These are phyloP conservation scores for Fusarium devonianum DNA, from an alignment of 2,329 filamentous ascomycete species.

Conservation along the genomic window DNA sequence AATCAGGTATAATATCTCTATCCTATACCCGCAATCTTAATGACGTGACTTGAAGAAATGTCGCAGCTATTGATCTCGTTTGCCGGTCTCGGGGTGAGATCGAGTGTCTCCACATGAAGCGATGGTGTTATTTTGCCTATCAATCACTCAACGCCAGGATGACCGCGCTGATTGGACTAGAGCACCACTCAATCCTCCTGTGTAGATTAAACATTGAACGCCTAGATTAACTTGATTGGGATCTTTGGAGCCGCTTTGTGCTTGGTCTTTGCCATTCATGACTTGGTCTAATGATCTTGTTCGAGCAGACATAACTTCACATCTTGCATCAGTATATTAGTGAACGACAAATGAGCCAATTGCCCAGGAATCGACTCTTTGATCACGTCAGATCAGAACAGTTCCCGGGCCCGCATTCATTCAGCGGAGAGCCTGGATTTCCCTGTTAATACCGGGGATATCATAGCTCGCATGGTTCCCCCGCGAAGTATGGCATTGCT, in stretches of 20 bases:
- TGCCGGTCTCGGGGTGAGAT: constrained; percentile 34
- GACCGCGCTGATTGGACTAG: background rate
- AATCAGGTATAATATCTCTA: constrained; percentile 29
- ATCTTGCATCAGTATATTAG: too few relatives aligned
- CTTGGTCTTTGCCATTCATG: background rate
- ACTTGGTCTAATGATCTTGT: too few relatives aligned
- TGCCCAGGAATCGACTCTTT: too few relatives aligned
- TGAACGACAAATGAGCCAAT: too few relatives aligned
- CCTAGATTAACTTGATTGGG: constrained; percentile 5
- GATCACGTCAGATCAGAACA: too few relatives aligned
- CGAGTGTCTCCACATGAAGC: constrained; percentile 26
- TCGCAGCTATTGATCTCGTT: constrained; percentile 8
- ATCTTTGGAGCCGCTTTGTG: background rate
- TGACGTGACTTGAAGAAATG: constrained; percentile 30
- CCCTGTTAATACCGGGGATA: background rate
- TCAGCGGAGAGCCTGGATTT: too few relatives aligned
- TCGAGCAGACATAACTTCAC: too few relatives aligned
- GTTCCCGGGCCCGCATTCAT: too few relatives aligned
- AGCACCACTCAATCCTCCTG: background rate
- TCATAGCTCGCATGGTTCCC: background rate
- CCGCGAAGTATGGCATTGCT: background rate
- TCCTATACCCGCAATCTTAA: constrained; percentile 31
- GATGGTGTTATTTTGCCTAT: constrained; percentile 42
- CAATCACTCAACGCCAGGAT: constrained; percentile 36
- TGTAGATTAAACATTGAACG: background rate